A percentile compares a stretch with the other conserved stretches of the same genome.
These are phyloP conservation scores for Verticillium zaregamsianum DNA, from an alignment of 2,329 filamentous ascomycete genomes.

Conservation along the genomic window DNA sequence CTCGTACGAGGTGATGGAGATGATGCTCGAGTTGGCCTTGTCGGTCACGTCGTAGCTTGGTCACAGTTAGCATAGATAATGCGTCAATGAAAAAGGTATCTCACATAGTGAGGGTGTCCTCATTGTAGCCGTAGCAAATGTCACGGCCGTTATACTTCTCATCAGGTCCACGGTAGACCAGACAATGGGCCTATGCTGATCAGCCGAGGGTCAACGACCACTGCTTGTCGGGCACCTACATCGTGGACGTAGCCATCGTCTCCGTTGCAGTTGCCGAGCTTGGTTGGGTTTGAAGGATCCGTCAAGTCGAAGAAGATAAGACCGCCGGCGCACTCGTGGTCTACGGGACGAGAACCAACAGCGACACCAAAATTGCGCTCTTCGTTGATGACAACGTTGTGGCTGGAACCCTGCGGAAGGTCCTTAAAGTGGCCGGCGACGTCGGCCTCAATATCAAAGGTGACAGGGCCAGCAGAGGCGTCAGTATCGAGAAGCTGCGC, in stretches of 20 bases:
- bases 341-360: conserved; percentile 29
- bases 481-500: conserved; percentile 33
- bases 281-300: conserved; percentile 45
- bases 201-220: conserved; percentile 32
- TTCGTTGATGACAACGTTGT: conserved; percentile 46
- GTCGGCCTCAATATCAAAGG: conserved; percentile 21
- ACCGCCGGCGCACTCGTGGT: conserved; percentile 36
- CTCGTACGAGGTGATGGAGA: conserved; percentile 51
- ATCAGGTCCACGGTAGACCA: conserved; percentile 47
- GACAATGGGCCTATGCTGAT: conserved; percentile 38
- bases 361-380: conserved; percentile 40
- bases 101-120: conserved; percentile 43
- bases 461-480: conserved; percentile 23
- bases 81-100: conserved; percentile 19
- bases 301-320: conserved; percentile 51
- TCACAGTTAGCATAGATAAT: conserved; percentile 5
- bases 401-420: conserved; percentile 33
- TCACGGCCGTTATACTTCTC: conserved; percentile 37
- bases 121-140: conserved; percentile 52
- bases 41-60: conserved; percentile 45
- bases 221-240: conserved; percentile 33
- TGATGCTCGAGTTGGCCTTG: conserved; percentile 39
- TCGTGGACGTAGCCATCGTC: conserved; percentile 54
- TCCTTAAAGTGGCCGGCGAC: conserved; percentile 21
- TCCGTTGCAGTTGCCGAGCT: conserved; percentile 46